phyloP scores from a whole-genome alignment of 2,329 filamentous ascomycete species.

The Aspergillus puulaauensis region DNA sequence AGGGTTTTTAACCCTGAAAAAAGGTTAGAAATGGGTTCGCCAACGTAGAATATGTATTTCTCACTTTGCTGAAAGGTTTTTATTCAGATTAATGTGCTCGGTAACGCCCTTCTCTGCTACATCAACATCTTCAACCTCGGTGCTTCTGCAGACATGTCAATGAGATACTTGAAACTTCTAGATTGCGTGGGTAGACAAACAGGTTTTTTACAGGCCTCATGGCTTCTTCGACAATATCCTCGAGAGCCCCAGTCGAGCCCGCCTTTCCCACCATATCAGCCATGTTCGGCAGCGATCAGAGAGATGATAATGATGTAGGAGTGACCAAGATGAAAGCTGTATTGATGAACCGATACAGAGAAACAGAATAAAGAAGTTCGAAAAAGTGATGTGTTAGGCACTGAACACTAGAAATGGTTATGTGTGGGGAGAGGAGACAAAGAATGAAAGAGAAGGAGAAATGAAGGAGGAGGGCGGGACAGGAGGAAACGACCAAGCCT shows the following conservation, averaged over 20 bases:
- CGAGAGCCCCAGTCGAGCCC: not conserved
- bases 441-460: not conserved
- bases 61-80: conserved; percentile 30
- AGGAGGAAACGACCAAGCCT: not conserved
- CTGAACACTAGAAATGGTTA: not conserved
- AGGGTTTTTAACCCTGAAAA: conserved; percentile 46
- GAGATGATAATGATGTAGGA: not conserved
- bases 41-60: not conserved
- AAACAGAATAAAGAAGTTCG: conserved; percentile 5
- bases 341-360: not conserved
- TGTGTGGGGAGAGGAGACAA: conserved; percentile 3
- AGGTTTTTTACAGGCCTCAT: conserved; percentile 8
- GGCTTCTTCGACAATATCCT: not conserved
- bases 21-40: not conserved
- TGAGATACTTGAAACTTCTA: not conserved
- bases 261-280: conserved; percentile 12
- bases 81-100: conserved; percentile 28
- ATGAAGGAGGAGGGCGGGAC: conserved; percentile 3
- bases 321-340: not conserved
- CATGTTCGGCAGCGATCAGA: conserved; percentile 10
- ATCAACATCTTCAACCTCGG: conserved; percentile 13
- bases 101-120: conserved; percentile 21
- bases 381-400: not conserved
- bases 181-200: conserved; percentile 9
- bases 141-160: conserved; percentile 11